Percentiles rank a stretch among this genome's conserved stretches.
phyloP scores from a whole-genome alignment of 768 basidiomycete species.

The Asterophora lycoperdoides region DNA sequence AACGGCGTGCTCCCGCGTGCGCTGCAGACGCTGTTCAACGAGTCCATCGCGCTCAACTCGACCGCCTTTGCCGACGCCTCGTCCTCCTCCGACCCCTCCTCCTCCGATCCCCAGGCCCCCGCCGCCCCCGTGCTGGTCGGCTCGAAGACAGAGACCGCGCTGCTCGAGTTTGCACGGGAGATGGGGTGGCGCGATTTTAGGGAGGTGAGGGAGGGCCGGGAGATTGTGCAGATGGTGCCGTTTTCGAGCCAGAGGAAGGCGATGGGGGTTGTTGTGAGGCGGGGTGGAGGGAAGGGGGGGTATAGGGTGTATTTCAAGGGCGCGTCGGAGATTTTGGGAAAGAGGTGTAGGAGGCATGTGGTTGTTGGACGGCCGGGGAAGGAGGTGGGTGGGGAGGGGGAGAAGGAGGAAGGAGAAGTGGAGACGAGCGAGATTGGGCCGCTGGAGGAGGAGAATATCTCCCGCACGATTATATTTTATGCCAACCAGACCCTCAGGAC shows the following conservation, averaged over 20 bases:
- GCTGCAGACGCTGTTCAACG: constrained; percentile 69
- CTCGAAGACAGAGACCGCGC: constrained; percentile 92
- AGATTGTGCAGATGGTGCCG: constrained; percentile 83
- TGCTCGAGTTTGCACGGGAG: constrained; percentile 80
- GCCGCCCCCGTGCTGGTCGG: constrained; percentile 76
- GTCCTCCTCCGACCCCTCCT: too few species aligned
- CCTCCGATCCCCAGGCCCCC: too few species aligned
- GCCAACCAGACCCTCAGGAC: constrained; percentile 95
- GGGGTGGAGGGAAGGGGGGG: constrained; percentile 36
- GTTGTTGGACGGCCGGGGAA: constrained; percentile 46
- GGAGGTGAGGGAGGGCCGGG: constrained; percentile 53
- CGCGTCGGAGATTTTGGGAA: constrained; percentile 88
- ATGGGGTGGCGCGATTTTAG: constrained; percentile 74
- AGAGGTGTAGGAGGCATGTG: constrained; percentile 69
- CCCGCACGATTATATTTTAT: constrained; percentile 94
- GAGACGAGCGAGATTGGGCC: constrained; percentile 61
- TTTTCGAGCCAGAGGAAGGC: constrained; percentile 92
- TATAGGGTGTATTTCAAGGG: constrained; percentile 86
- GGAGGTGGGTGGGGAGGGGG: constrained; percentile 15
- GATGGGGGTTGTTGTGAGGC: constrained; percentile 85
- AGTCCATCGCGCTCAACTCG: constrained; percentile 85
- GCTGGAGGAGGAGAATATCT: constrained; percentile 75
- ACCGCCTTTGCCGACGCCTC: constrained; percentile 97
- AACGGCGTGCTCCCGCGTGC: constrained; percentile 58
- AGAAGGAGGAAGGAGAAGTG: constrained; percentile 29